Conservation (phyloP, 2,329 filamentous ascomycete genomes). For the Clarireedia paspali region DNA sequence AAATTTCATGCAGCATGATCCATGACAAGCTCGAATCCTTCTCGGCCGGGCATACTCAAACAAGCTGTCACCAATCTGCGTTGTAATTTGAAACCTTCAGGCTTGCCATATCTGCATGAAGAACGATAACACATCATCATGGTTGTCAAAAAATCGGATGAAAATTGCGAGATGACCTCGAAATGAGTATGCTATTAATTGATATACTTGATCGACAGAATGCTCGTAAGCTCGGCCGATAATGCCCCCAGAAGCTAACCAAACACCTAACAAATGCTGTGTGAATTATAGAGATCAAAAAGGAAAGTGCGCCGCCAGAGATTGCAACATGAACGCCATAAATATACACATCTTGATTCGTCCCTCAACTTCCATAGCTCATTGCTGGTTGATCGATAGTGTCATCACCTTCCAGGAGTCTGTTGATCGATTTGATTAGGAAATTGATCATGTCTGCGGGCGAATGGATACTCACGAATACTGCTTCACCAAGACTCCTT, state of each 20-base stretch:
- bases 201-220: not conserved
- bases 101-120: not conserved
- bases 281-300: not conserved
- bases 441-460: not conserved
- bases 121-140: not conserved
- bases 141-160: not conserved
- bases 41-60: not conserved
- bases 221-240: conserved; percentile 8
- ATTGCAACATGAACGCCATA: conserved; percentile 1
- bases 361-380: conserved; percentile 21
- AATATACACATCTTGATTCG: not conserved
- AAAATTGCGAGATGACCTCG: not conserved
- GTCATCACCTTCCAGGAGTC: conserved; percentile 29
- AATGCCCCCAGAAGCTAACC: conserved; percentile 2
- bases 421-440: conserved; percentile 8
- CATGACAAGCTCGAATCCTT: conserved; percentile 1
- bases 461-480: conserved; percentile 64
- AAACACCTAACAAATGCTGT: conserved; percentile 8
- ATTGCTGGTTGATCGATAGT: conserved; percentile 27
- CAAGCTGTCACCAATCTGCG: not conserved
- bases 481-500: conserved; percentile 84
- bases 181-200: conserved; percentile 6
- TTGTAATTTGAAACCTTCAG: not conserved
- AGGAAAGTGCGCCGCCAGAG: not conserved
- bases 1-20: conserved; percentile 5